Conservation (phyloP, 805 yeast genomes). For the Lipomyces starkeyi region DNA sequence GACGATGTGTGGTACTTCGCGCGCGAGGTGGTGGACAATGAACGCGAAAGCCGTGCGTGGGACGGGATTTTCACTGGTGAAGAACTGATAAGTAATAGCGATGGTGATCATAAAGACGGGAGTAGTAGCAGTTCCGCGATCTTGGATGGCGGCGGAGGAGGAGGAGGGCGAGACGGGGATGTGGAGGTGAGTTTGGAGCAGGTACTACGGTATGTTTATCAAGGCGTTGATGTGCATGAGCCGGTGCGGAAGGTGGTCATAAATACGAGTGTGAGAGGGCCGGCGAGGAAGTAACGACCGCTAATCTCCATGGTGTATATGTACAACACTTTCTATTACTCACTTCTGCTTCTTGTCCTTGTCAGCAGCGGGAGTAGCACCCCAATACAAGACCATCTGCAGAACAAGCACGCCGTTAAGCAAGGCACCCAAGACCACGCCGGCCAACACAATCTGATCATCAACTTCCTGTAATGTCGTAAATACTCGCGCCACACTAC, state of each 20-base stretch:
- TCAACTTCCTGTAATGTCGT: conserved; percentile 49
- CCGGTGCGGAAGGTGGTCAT: conserved; percentile 27
- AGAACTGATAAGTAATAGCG: conserved; percentile 46
- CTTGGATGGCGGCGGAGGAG: conserved; percentile 1
- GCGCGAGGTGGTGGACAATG: conserved; percentile 56
- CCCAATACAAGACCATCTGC: conserved; percentile 48
- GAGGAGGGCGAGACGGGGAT: not conserved
- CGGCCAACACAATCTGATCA: conserved; percentile 47
- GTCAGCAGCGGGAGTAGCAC: conserved; percentile 29
- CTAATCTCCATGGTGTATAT: not conserved
- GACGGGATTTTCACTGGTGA: conserved; percentile 63
- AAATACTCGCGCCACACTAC: conserved; percentile 50
- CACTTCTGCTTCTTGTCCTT: conserved; percentile 27
- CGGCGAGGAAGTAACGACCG: not conserved
- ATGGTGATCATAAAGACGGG: not conserved
- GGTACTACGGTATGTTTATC: conserved; percentile 31
- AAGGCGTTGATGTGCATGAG: conserved; percentile 36
- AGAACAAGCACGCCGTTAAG: conserved; percentile 48
- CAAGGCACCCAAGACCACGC: conserved; percentile 45
- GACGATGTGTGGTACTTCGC: conserved; percentile 79
- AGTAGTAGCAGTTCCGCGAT: conserved; percentile 5
- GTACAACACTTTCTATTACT: not conserved
- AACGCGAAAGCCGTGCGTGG: conserved; percentile 63
- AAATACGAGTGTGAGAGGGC: conserved; percentile 11
- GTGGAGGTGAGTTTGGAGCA: conserved; percentile 31